These are phyloP conservation scores for Termitomyces sp. DNA, from an alignment of 768 basidiomycete species.

Conservation along the genomic window DNA sequence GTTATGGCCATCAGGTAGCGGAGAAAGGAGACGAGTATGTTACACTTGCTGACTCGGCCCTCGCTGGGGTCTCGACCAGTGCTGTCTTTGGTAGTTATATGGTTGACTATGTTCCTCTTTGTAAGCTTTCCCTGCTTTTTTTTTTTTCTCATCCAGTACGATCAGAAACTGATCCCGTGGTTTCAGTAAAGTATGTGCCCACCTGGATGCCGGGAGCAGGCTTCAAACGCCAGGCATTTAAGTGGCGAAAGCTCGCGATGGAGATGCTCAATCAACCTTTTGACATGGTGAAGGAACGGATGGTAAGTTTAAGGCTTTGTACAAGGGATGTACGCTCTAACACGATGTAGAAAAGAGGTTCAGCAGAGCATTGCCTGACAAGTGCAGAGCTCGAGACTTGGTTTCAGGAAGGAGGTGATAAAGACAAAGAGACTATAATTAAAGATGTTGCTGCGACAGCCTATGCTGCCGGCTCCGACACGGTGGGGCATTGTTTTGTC, in stretches of 20 bases:
- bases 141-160: background rate
- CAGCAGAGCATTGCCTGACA: background rate
- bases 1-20: slow-evolving; percentile 18
- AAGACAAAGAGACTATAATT: slow-evolving; percentile 8
- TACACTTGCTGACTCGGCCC: slow-evolving; percentile 20
- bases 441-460: slow-evolving; percentile 9
- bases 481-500: background rate
- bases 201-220: slow-evolving; percentile 45
- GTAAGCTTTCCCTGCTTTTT: background rate
- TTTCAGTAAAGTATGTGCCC: slow-evolving; percentile 35
- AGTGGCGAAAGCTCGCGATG: slow-evolving; percentile 28
- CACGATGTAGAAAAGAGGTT: background rate
- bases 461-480: slow-evolving; percentile 12
- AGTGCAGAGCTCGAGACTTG: background rate
- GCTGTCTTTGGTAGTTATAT: slow-evolving; percentile 19
- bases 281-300: slow-evolving; percentile 4
- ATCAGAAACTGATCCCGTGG: slow-evolving; percentile 1
- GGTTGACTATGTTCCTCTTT: slow-evolving; percentile 16
- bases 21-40: slow-evolving; percentile 22
- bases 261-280: slow-evolving; percentile 35
- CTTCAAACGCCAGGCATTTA: slow-evolving; percentile 37
- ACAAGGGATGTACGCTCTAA: background rate
- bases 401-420: background rate
- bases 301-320: background rate
- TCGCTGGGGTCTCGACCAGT: slow-evolving; percentile 13